Evolutionary conservation across 257 asterid species (phyloP), one percentile per base, ranked within the genome.

Genomic region (Osmanthus fragrans): DNA sequence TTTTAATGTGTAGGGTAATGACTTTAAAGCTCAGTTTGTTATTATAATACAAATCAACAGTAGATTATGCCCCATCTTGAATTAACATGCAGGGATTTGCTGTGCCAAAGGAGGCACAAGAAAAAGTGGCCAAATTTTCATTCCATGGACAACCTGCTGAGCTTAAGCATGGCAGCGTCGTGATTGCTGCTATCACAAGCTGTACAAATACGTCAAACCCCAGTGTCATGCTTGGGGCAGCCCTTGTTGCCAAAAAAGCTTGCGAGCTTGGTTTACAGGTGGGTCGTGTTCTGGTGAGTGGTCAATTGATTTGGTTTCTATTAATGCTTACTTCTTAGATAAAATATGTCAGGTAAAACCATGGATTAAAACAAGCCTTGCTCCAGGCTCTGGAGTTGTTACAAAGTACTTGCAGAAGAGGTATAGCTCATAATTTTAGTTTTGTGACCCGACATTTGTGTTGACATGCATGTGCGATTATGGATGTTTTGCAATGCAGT

Each of bases 131-230:
- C 2, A 86, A 90, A 72, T 94, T 94, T 78, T 85, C 96, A 75
- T 94, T 92, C 86, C 90, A 87, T 36, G 97, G 97, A 45, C 84
- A 92, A 85, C 92, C 92, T 33, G 95, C 99, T 47, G 99, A 94
- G 85, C 97, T 94, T 80, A 94, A 82, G 88, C 97, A 94, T 80
- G 99, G 97, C 11, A 92, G 99, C 72, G 95, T 94, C 33, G 99
- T 94, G 69, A 94, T 94, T 85, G 97, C 99, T 77, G 97, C 98
- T 69, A 92, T 94, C 84, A 92, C 98, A 19, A 94, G 97, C 84
- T 94, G 98, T 87, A 92, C 99, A 68, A 94, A 94, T 83, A 94
- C 99, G 80, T 94, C 99, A 73, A 92, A 94, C 86, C 97, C 99
- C 70, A 92, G 97, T 81, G 99, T 94, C 47, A 92, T 94, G 97